Evolutionary conservation across 345 rosid species (phyloP), one percentile per base, ranked within the genome.

Genomic region (Fremontodendron californicum): DNA sequence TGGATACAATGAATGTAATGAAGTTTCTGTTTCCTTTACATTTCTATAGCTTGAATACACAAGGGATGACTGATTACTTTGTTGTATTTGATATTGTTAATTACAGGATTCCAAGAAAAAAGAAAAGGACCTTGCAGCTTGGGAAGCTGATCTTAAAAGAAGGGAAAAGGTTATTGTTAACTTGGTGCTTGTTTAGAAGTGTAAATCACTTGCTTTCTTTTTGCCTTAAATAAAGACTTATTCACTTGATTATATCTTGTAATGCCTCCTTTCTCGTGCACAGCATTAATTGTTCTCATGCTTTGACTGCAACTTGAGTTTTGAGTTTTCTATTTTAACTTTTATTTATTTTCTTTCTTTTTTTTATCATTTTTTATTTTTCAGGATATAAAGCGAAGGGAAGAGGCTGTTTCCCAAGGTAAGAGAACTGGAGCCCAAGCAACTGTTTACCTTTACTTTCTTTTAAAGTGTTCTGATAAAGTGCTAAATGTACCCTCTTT

Each of bases 71-170:
- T 81, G 61, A 55, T 70, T 78, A 75, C n/a, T 83, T 10, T 43
- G 27, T 43, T 71, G 0, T 76, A n/a, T 21, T 21, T 77, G 81
- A 7, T 68, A 49, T 31, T 78, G 33, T 33, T 65, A 78, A 81
- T 9, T 84, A 75, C 74, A 92, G 94, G 97, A 88, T 75, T 78
- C 90, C 61, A 91, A 88, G 80, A 85, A 89, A 76, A 96, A 89
- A 77, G 92, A 80, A 78, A 94, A 85, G 80, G 93, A 94, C 77
- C 93, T 96, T 61, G 88, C 92, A 71, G 79, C 90, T 2, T 90
- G 97, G 98, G 99, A 96, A 86, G 91, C 96, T 18, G 98, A 96
- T 77, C 92, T 96, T 78, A 96, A 88, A 74, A 90, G 88, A 89
- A 92, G 88, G 82, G 96, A 91, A 86, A 87, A 79, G 91, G 95